Evolutionary conservation across 495 filamentous ascomycete species (phyloP).

Genomic region (Aspergillus asperescens): DNA sequence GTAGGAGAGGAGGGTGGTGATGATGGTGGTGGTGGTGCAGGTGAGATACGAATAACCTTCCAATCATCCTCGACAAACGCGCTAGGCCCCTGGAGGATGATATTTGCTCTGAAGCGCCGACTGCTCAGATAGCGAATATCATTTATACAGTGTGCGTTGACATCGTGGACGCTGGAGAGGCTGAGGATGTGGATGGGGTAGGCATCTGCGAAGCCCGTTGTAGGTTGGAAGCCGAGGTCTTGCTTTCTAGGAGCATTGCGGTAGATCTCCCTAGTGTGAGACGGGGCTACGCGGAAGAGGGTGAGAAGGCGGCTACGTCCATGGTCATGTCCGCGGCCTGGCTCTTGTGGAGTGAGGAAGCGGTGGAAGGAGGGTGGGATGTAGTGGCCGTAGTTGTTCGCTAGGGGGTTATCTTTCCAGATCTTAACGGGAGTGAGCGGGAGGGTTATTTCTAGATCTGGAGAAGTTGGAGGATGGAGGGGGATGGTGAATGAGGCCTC

Average conservation of each 20-base stretch:
- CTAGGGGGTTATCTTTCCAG: conserved; percentile 64
- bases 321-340: background rate
- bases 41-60: conserved; percentile 59
- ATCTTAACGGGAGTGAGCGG: conserved; percentile 60
- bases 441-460: conserved; percentile 48
- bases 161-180: conserved; percentile 64
- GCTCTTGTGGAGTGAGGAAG: conserved; percentile 38
- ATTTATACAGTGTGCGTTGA: conserved; percentile 44
- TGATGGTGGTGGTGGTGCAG: background rate
- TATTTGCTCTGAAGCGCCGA: conserved; percentile 75
- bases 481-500: conserved; percentile 54
- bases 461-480: conserved; percentile 46
- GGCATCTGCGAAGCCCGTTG: conserved; percentile 78
- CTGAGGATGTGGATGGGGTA: conserved; percentile 83
- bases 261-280: conserved; percentile 59
- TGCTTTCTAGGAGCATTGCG: conserved; percentile 68
- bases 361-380: conserved; percentile 54
- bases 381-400: conserved; percentile 43
- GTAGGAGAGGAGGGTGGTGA: too few relatives aligned
- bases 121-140: conserved; percentile 60
- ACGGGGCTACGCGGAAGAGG: conserved; percentile 66
- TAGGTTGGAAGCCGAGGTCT: conserved; percentile 67
- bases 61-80: conserved; percentile 73
- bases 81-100: conserved; percentile 61
- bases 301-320: conserved; percentile 40